Evolutionary conservation across 768 basidiomycete genomes (phyloP).

Genomic region (Calocybe gangraenosa): DNA sequence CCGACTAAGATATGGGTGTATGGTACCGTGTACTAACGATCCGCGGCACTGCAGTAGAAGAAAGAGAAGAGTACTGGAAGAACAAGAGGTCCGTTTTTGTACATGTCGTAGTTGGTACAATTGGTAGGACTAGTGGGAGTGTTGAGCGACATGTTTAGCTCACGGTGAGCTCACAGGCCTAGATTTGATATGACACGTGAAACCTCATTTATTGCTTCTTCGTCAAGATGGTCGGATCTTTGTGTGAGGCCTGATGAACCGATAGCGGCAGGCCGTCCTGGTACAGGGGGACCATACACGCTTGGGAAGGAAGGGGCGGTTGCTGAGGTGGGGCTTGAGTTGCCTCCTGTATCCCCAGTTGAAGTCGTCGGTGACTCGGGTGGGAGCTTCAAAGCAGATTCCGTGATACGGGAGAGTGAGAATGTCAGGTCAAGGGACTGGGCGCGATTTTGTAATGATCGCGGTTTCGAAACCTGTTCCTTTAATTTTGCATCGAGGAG

Average conservation of each 20-base stretch:
- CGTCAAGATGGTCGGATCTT: conserved; percentile 43
- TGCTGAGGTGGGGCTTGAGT: conserved; percentile 74
- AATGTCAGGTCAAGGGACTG: conserved; percentile 87
- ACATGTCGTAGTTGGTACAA: conserved; percentile 20
- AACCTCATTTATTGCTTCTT: conserved; percentile 63
- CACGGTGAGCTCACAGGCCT: conserved; percentile 42
- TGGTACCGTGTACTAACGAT: conserved; percentile 21
- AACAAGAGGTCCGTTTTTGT: conserved; percentile 14
- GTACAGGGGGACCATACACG: conserved; percentile 68
- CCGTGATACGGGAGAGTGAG: conserved; percentile 79
- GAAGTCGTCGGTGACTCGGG: conserved; percentile 83
- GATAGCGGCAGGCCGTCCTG: conserved; percentile 38
- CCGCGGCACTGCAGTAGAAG: conserved; percentile 15
- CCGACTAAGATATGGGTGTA: conserved; percentile 27
- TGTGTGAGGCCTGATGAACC: conserved; percentile 40
- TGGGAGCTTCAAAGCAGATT: conserved; percentile 54
- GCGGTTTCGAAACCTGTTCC: conserved; percentile 71
- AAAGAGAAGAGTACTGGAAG: conserved; percentile 11
- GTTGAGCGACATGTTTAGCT: background rate
- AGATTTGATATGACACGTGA: conserved; percentile 76
- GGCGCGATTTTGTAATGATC: conserved; percentile 80
- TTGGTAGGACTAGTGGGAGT: conserved; percentile 5
- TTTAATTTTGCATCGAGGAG: conserved; percentile 80
- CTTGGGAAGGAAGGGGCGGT: conserved; percentile 83
- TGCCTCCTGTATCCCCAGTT: conserved; percentile 66